These are phyloP conservation scores for Saccharomyces hybrid DNA, from an alignment of 1,139 yeast species.

Conservation along the genomic window DNA sequence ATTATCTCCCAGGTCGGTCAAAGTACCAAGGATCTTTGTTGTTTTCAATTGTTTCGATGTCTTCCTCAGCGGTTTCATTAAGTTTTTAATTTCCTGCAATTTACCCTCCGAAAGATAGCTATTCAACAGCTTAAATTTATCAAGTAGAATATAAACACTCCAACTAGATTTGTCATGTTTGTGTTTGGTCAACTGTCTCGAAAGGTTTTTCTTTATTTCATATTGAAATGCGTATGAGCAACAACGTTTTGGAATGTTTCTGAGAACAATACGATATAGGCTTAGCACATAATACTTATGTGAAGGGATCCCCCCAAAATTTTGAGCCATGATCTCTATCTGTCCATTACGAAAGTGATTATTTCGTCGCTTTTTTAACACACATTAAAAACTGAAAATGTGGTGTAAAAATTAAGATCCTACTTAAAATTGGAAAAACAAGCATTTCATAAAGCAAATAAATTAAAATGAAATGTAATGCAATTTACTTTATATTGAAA, in stretches of 20 bases:
- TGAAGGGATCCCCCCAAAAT: background rate
- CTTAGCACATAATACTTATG: slow-evolving; percentile 22
- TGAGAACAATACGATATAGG: slow-evolving; percentile 22
- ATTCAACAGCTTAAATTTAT: slow-evolving; percentile 14
- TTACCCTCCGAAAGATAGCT: slow-evolving; percentile 6
- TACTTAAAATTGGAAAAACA: no score
- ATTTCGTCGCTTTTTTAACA: background rate
- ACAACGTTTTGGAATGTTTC: slow-evolving; percentile 12
- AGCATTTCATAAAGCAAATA: background rate
- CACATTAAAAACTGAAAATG: background rate
- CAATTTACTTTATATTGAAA: background rate
- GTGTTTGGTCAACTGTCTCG: slow-evolving; percentile 11
- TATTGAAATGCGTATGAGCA: slow-evolving; percentile 14
- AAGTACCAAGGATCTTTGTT: slow-evolving; percentile 3
- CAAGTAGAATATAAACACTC: slow-evolving; percentile 15
- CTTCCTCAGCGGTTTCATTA: slow-evolving; percentile 9
- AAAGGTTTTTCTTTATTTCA: slow-evolving; percentile 10
- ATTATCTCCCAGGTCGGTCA: background rate
- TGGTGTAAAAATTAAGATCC: background rate
- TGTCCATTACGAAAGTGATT: background rate
- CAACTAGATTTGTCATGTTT: slow-evolving; percentile 24
- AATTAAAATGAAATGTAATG: background rate
- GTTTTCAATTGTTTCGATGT: slow-evolving; percentile 4
- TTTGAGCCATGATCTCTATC: background rate
- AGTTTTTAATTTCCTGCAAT: slow-evolving; percentile 7